These are phyloP conservation scores for Diddensiella caesifluorescens DNA, from an alignment of 805 yeast species.

Conservation along the genomic window DNA sequence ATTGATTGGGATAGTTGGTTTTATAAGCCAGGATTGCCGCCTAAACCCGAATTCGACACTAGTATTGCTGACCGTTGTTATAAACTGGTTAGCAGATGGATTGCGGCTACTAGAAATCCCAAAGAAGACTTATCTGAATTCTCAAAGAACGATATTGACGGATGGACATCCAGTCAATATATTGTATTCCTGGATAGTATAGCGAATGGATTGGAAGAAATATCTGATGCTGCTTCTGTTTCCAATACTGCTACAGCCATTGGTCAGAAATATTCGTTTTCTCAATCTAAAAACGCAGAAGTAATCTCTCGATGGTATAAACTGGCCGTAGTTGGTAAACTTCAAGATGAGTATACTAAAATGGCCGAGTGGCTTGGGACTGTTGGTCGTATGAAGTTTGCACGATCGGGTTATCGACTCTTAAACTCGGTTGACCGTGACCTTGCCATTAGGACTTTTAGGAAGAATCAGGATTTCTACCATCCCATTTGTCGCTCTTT, in stretches of 20 bases:
- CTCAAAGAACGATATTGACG: constrained; percentile 43
- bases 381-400: constrained; percentile 93
- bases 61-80: constrained; percentile 70
- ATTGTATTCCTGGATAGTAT: constrained; percentile 74
- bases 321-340: constrained; percentile 53
- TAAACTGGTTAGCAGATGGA: constrained; percentile 63
- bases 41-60: constrained; percentile 77
- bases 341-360: constrained; percentile 41
- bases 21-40: constrained; percentile 80
- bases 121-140: constrained; percentile 32
- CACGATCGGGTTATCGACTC: constrained; percentile 74
- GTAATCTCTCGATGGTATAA: constrained; percentile 73
- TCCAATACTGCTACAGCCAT: constrained; percentile 34
- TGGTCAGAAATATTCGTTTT: constrained; percentile 41
- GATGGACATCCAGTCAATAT: constrained; percentile 68
- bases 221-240: constrained; percentile 32
- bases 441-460: constrained; percentile 63
- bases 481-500: constrained; percentile 81
- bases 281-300: constrained; percentile 66
- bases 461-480: constrained; percentile 51
- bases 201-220: constrained; percentile 38
- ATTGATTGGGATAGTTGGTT: constrained; percentile 88
- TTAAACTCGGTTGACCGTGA: constrained; percentile 58
- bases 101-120: constrained; percentile 31
- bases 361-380: constrained; percentile 84